Percentiles rank a stretch among this genome's conserved stretches.
Conservation (phyloP, 805 yeast species). For the Blastobotrys attinorum region DNA sequence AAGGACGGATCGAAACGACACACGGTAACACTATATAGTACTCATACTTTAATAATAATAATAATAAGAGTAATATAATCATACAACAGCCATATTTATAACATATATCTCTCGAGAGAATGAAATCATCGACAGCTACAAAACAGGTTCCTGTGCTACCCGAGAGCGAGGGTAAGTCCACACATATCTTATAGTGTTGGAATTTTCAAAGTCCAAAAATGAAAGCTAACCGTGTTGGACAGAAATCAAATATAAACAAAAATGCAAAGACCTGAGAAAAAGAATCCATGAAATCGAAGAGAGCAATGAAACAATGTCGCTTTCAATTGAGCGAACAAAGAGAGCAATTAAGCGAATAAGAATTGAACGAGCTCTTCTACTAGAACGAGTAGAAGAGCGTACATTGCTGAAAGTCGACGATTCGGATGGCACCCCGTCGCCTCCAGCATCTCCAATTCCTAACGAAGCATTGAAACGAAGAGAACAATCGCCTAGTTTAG, state of each 20-base stretch:
- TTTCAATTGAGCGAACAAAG: conserved; percentile 72
- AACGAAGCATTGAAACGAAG: conserved; percentile 5
- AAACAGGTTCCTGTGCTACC: conserved; percentile 1
- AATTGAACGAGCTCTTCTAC: conserved; percentile 70
- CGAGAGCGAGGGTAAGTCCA: conserved; percentile 1
- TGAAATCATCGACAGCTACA: too few relatives aligned
- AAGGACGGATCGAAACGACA: too few relatives aligned
- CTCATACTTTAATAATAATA: too few relatives aligned
- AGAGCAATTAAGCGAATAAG: conserved; percentile 69
- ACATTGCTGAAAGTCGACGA: conserved; percentile 21
- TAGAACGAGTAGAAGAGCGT: conserved; percentile 68
- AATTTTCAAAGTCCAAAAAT: too few relatives aligned
- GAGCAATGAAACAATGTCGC: conserved; percentile 64
- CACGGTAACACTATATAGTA: too few relatives aligned
- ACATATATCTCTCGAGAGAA: too few relatives aligned
- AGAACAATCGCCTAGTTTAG: conserved; percentile 1
- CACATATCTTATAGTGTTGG: neutral
- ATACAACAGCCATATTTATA: too few relatives aligned
- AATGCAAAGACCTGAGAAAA: conserved; percentile 63
- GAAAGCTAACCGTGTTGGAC: neutral
- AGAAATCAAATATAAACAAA: conserved; percentile 43
- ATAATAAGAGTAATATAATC: neutral
- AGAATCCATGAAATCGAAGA: conserved; percentile 67
- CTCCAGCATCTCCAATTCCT: conserved; percentile 21
- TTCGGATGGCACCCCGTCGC: conserved; percentile 23